These are phyloP conservation scores for Debaryomyces robertsiae DNA, from an alignment of 1,139 yeast genomes.

Conservation along the genomic window DNA sequence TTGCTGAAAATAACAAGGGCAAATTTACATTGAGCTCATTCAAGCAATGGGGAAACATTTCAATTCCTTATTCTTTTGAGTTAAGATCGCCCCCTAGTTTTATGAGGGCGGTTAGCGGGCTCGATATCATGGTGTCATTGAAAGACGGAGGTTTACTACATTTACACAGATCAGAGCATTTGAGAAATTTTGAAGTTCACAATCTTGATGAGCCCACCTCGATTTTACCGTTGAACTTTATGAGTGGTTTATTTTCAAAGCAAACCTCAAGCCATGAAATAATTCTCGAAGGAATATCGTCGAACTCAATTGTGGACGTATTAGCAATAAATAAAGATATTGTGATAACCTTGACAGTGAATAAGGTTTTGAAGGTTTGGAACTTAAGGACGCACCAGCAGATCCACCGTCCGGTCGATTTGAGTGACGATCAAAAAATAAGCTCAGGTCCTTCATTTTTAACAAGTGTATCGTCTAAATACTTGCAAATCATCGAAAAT, in stretches of 20 bases:
- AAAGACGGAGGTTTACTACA: constrained; percentile 73
- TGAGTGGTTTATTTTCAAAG: constrained; percentile 27
- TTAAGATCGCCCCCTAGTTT: constrained; percentile 60
- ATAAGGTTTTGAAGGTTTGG: constrained; percentile 60
- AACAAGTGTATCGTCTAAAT: constrained; percentile 34
- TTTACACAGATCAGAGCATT: constrained; percentile 39
- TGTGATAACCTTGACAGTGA: constrained; percentile 41
- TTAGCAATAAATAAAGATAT: constrained; percentile 16
- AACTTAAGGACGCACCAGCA: constrained; percentile 40
- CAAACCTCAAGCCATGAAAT: constrained; percentile 16
- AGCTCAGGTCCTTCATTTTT: constrained; percentile 28
- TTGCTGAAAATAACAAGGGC: constrained; percentile 18
- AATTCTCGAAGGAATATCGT: constrained; percentile 32
- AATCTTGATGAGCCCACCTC: constrained; percentile 58
- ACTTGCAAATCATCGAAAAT: constrained; percentile 24
- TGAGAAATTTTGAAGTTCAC: constrained; percentile 49
- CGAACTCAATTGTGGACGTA: constrained; percentile 37
- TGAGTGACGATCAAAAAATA: constrained; percentile 18
- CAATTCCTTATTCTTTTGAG: constrained; percentile 77
- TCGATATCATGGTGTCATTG: constrained; percentile 55
- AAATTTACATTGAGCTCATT: constrained; percentile 32
- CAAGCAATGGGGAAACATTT: constrained; percentile 60
- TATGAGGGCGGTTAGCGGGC: constrained; percentile 48
- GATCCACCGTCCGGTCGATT: constrained; percentile 18
- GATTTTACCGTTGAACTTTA: constrained; percentile 43